Conservation (phyloP, 176 grass and related monocot genomes). For the Eragrostis curvula region DNA sequence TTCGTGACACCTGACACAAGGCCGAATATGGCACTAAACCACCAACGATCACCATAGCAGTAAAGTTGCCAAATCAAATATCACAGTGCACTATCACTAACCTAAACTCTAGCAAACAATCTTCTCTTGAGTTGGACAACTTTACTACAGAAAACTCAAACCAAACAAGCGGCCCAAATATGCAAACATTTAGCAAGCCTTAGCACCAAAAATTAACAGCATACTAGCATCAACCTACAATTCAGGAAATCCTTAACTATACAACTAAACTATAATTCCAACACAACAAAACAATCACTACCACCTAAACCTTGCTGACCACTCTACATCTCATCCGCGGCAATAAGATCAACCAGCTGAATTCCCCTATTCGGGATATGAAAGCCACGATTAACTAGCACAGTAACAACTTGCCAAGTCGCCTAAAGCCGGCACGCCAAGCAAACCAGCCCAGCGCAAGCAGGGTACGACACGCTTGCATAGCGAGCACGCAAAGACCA, state of each 20-base stretch:
- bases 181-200: neutral
- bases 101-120: neutral
- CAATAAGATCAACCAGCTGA: neutral
- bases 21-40: neutral
- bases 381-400: neutral
- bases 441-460: neutral
- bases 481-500: conserved; percentile 41
- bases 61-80: neutral
- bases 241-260: neutral
- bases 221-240: neutral
- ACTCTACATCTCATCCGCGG: neutral
- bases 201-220: neutral
- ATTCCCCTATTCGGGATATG: neutral
- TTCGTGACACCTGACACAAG: neutral
- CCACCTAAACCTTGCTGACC: neutral
- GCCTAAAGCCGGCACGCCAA: neutral
- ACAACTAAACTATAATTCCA: neutral
- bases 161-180: neutral
- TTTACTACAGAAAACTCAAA: neutral
- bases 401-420: neutral
- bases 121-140: neutral
- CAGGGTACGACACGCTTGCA: conserved; percentile 17
- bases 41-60: neutral
- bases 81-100: neutral
- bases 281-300: neutral